These are phyloP conservation scores for Candida pseudofarinosa DNA, from an alignment of 805 yeast species.

Conservation along the genomic window DNA sequence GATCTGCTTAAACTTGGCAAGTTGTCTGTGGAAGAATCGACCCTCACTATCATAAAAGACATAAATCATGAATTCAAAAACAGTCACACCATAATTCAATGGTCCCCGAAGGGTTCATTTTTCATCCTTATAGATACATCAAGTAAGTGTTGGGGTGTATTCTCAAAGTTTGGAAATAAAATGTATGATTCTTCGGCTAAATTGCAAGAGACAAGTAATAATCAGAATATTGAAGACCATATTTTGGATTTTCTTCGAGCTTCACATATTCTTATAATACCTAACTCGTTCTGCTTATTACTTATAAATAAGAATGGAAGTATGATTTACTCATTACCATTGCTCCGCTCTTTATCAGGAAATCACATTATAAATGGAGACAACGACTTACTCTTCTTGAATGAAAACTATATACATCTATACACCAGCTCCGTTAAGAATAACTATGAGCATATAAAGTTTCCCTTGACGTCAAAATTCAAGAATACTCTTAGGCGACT, in stretches of 20 bases:
- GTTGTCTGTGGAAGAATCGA: conserved; percentile 3
- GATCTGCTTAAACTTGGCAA: conserved; percentile 7
- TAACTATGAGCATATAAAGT: conserved; percentile 11
- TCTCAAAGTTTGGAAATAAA: conserved; percentile 31
- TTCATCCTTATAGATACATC: conserved; percentile 17
- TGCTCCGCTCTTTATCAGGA: conserved; percentile 9
- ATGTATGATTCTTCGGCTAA: conserved; percentile 24
- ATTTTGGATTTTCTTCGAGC: conserved; percentile 21
- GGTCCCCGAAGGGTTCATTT: conserved; percentile 38
- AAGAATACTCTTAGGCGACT: conserved; percentile 20
- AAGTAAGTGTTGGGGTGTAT: conserved; percentile 27
- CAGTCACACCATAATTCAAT: conserved; percentile 10
- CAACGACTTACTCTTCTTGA: conserved; percentile 17
- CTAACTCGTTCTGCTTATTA: conserved; percentile 18
- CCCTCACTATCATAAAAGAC: conserved; percentile 6
- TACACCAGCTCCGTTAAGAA: conserved; percentile 8
- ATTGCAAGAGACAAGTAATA: conserved; percentile 15
- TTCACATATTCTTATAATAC: conserved; percentile 19
- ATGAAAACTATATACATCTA: conserved; percentile 23
- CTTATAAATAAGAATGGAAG: conserved; percentile 11
- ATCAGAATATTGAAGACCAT: conserved; percentile 9
- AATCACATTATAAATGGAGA: conserved; percentile 4
- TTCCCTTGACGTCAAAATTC: conserved; percentile 29
- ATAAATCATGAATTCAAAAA: conserved; percentile 1
- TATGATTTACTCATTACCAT: conserved; percentile 19